Evolutionary conservation across 2,329 filamentous ascomycete species (phyloP), one percentile per base, ranked within the genome.

Genomic region (Aspergillus pseudoterreus): DNA sequence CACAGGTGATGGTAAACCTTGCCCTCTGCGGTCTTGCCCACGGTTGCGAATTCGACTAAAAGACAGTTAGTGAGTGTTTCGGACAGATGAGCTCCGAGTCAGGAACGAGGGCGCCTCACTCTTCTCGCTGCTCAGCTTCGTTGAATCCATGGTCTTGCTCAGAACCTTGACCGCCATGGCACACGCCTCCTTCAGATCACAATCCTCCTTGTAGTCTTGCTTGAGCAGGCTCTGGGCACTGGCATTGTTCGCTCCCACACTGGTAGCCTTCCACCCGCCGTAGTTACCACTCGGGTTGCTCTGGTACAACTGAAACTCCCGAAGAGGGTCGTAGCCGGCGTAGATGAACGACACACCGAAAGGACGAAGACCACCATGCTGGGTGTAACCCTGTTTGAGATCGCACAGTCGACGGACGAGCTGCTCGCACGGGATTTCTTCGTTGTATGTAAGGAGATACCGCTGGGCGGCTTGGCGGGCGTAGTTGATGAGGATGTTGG

Each of bases 261-360:
- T 96, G 49, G 94, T 99, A 32, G 94, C 94, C 79, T 99, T 99
- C 94, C 94, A 99, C 51, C 94, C 94, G 58, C 94, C 95, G 71
- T 99, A 99, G 80, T 99, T 99, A 64, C 94, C 94, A 57, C 90
- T 95, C 12, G 94, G 94, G 75, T 99, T 99, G 80, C 92, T 96
- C 73, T 97, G 91, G 78, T 97, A 99, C 57, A 99, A 84, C 80
- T 99, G 94, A 81, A 99, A 99, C 72, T 97, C 87, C 67, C 92
- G 84, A 75, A 95, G 88, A 54, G 90, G 90, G 70, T 99, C 94
- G 83, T 92, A 99, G 54, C 94, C 94, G 45, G 95, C 95, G 71
- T 99, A 99, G 82, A 99, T 97, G 83, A 99, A 97, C 44, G 92
- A 96, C 44, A 99, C 94, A 74, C 94, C 94, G 65, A 99, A 99